Evolutionary conservation across 257 asterid species (phyloP), one percentile per base, ranked within the genome.

Genomic region (Salvia splendens): DNA sequence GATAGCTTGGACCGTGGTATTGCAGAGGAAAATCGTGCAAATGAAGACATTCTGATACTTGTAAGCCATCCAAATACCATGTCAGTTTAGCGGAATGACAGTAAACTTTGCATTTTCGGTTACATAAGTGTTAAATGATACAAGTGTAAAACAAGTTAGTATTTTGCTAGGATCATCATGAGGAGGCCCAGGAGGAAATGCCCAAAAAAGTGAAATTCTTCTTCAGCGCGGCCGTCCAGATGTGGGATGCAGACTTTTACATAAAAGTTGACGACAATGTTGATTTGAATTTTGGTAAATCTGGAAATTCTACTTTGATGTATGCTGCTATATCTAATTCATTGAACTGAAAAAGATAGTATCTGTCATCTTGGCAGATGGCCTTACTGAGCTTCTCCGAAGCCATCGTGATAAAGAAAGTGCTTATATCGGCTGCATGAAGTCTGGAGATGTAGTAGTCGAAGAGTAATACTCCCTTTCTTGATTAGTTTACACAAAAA

Each of bases 391-490:
- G 65, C 86, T 90, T 82, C 89, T 93, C 52, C 83, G 88, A 71
- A 86, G 84, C 65, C 91, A 81, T 5, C 94, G 62, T 80, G 93
- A 74, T 78, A 86, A 85, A 80, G 83, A 84, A 64, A 87, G 80
- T 83, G 79, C 97, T 77, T 93, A 88, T 60, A 86, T 93, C 61
- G 98, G 98, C 69, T 93, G 98, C 91, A 93, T 93, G 98, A 93
- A 88, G 79, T 88, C 98, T 12, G 98, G 97, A 56, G 94, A 74
- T 36, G 97, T 93, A 30, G 87, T 90, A 55, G 48, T 83, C 41
- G 92, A 90, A 81, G 93, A 77, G 98, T 93, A 90, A 85, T n/a
- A 65, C 82, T 65, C 57, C 77, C 71, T 72, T 46, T 66, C 48
- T 82, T 73, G 36, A 38, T 40, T 40, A 10, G 11, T 50, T 49